Evolutionary conservation across 139 green algal genomes (phyloP).

Genomic region (Eudorina sp.): DNA sequence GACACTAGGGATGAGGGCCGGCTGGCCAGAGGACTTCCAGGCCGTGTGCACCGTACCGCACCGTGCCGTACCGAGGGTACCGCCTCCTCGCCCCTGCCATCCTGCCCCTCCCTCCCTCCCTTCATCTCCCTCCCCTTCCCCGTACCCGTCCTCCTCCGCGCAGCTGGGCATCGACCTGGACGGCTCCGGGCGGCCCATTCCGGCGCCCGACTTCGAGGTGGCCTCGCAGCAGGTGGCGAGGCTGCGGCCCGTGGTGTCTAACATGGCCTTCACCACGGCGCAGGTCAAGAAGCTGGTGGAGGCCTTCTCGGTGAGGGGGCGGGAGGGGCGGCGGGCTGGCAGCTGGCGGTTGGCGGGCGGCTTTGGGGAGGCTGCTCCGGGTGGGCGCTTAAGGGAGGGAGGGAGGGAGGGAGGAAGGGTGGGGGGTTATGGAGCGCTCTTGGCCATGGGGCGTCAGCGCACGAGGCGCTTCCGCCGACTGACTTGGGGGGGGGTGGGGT

Average conservation of each 20-base stretch:
- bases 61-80: too few species aligned
- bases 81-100: neutral
- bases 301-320: conserved; percentile 45
- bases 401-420: too few species aligned
- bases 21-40: too few species aligned
- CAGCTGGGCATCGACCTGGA: conserved; percentile 52
- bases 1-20: too few species aligned
- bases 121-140: neutral
- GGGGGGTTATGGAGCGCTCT: too few species aligned
- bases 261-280: conserved; percentile 36
- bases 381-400: too few species aligned
- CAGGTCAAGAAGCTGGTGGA: conserved; percentile 56
- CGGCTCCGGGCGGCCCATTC: neutral
- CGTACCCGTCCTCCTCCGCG: neutral
- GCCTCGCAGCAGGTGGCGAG: neutral
- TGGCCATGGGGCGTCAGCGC: too few species aligned
- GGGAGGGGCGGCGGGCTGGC: neutral
- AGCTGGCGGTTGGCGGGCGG: too few species aligned
- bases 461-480: too few species aligned
- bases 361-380: too few species aligned
- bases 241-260: conserved; percentile 19
- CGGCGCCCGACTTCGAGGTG: neutral
- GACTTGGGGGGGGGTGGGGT: too few species aligned
- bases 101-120: neutral
- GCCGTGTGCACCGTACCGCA: too few species aligned